Percentiles rank a stretch among this genome's conserved stretches.
Conservation (phyloP, 225 moss, liverwort and hornwort genomes). For the Antitrichia curtipendula region DNA sequence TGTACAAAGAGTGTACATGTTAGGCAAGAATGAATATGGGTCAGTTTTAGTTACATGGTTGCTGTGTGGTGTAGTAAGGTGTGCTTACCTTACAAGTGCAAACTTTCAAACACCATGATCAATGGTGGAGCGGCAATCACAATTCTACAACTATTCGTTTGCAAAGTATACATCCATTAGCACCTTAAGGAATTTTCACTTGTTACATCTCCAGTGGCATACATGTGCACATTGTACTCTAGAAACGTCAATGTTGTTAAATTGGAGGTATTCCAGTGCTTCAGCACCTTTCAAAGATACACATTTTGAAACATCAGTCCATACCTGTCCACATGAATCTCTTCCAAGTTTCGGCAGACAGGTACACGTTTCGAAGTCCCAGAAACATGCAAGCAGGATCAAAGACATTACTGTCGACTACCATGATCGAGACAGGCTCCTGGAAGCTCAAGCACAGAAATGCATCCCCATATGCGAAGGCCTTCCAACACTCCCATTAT, state of each 20-base stretch:
- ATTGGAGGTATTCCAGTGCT: neutral
- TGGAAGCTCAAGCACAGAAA: neutral
- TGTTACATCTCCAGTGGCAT: neutral
- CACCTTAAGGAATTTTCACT: neutral
- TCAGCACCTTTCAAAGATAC: neutral
- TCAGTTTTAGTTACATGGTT: neutral
- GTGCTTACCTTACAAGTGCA: neutral
- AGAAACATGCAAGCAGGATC: neutral
- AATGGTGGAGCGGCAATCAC: no score
- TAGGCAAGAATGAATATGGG: neutral
- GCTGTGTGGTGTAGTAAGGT: no score
- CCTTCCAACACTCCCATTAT: neutral
- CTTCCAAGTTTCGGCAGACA: neutral
- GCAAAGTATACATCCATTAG: no score
- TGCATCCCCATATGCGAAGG: neutral
- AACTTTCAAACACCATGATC: neutral
- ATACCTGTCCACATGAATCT: neutral
- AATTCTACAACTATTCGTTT: no score
- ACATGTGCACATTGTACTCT: neutral
- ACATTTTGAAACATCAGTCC: neutral
- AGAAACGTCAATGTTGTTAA: neutral
- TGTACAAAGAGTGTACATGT: neutral
- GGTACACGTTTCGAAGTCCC: neutral
- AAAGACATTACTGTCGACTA: neutral
- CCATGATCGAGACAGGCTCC: neutral